Percentiles rank a stretch among this genome's conserved stretches.
phyloP scores from a whole-genome alignment of 2,329 filamentous ascomycete genomes.

The Fusarium ramigenum region DNA sequence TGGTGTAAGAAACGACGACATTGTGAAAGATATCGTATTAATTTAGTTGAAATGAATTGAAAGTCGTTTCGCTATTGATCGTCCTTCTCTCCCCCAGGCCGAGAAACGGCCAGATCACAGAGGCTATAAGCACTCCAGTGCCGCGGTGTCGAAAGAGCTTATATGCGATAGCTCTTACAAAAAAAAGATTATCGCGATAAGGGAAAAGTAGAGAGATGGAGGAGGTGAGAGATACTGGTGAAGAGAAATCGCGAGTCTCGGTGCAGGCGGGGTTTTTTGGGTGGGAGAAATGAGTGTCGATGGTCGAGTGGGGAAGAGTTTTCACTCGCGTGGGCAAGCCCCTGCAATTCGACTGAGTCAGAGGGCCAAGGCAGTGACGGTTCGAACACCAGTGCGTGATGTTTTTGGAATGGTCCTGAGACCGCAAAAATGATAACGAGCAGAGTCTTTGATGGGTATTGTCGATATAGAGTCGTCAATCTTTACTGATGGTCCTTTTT shows the following conservation, averaged over 20 bases:
- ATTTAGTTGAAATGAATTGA: background rate
- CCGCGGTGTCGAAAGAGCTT: background rate
- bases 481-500: background rate
- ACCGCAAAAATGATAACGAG: fast-evolving
- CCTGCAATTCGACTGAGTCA: slow-evolving; percentile 31
- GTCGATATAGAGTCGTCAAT: background rate
- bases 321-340: slow-evolving; percentile 17
- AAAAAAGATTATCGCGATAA: slow-evolving; percentile 34
- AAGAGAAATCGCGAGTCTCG: slow-evolving; percentile 38
- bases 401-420: slow-evolving; percentile 14
- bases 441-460: background rate
- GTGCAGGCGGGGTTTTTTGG: slow-evolving; percentile 37
- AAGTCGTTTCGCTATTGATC: background rate
- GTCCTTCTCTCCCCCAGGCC: slow-evolving; percentile 26
- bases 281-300: slow-evolving; percentile 10
- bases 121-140: slow-evolving; percentile 1
- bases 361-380: slow-evolving; percentile 31
- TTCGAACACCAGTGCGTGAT: slow-evolving; percentile 38
- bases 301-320: slow-evolving; percentile 47
- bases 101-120: slow-evolving; percentile 12
- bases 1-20: slow-evolving; percentile 60
- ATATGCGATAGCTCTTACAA: background rate
- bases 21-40: slow-evolving; percentile 38
- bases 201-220: background rate
- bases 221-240: slow-evolving; percentile 34